Conservation (phyloP, 768 basidiomycete genomes). For the Cubamyces lactineus region DNA sequence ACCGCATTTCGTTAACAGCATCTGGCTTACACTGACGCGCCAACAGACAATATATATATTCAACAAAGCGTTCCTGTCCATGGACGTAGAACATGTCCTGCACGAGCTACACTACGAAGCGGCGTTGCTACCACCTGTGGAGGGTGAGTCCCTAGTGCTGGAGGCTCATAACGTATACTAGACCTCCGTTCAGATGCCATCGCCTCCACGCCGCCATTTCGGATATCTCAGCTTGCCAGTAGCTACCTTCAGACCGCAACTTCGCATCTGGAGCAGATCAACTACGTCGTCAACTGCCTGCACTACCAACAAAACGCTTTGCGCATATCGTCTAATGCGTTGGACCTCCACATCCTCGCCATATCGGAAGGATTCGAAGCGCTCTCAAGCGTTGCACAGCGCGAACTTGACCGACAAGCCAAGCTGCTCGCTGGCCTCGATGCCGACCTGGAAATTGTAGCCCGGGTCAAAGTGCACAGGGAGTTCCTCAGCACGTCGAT, state of each 20-base stretch:
- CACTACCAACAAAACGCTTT: constrained; percentile 71
- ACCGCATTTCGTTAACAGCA: constrained; percentile 23
- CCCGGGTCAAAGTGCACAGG: constrained; percentile 65
- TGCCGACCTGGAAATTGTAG: constrained; percentile 73
- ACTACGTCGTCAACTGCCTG: constrained; percentile 53
- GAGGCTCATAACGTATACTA: neutral
- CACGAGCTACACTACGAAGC: constrained; percentile 63
- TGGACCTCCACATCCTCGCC: constrained; percentile 74
- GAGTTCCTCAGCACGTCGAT: constrained; percentile 74
- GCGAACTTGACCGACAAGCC: constrained; percentile 71
- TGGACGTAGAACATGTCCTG: constrained; percentile 66
- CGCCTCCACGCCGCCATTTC: constrained; percentile 72
- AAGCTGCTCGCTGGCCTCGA: constrained; percentile 64
- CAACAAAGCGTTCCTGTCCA: constrained; percentile 79
- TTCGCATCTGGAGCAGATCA: constrained; percentile 64
- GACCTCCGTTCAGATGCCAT: constrained; percentile 50
- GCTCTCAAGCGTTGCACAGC: constrained; percentile 64
- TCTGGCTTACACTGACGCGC: neutral
- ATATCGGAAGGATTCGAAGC: constrained; percentile 73
- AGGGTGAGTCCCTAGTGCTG: constrained; percentile 49
- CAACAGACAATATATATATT: constrained; percentile 76
- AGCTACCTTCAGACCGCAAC: constrained; percentile 68
- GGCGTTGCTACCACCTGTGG: constrained; percentile 67
- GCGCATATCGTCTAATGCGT: constrained; percentile 69
- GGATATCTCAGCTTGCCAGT: constrained; percentile 65